Evolutionary conservation across 208 protist genomes (phyloP).

Genomic region (Crithidia bombi): DNA sequence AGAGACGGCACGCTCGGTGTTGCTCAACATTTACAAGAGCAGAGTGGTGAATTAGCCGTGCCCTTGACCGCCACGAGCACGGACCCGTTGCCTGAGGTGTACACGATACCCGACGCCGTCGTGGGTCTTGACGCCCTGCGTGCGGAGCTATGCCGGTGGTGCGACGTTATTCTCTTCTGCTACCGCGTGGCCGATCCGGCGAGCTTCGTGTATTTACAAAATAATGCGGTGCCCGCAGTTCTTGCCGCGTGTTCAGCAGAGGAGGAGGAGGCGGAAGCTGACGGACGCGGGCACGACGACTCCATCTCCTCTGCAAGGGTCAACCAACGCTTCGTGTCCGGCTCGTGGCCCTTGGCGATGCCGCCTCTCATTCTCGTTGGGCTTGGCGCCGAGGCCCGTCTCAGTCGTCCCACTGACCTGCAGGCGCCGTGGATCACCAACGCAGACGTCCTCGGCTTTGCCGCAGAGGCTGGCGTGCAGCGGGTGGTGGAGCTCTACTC

Average conservation of each 20-base stretch:
- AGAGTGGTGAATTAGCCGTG: background rate
- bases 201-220: conserved; percentile 25
- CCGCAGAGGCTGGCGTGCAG: conserved; percentile 42
- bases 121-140: conserved; percentile 32
- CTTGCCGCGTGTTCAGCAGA: conserved; percentile 19
- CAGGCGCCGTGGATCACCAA: background rate
- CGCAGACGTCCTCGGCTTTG: conserved; percentile 29
- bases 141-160: conserved; percentile 43
- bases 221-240: conserved; percentile 23
- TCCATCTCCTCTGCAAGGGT: background rate
- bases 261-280: conserved; percentile 13
- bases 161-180: conserved; percentile 46
- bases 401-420: background rate
- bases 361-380: conserved; percentile 44
- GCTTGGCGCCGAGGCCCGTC: conserved; percentile 30
- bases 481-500: conserved; percentile 52
- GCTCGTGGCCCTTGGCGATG: conserved; percentile 1
- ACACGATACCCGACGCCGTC: conserved; percentile 22
- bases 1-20: too few relatives aligned
- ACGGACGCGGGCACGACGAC: background rate
- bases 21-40: background rate
- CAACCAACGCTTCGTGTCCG: background rate
- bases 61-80: background rate
- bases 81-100: conserved; percentile 17
- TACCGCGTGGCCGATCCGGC: conserved; percentile 30